A percentile compares a stretch with the other conserved stretches of the same genome.
Evolutionary conservation across 805 yeast species (phyloP).

Genomic region (Limtongia smithiae): DNA sequence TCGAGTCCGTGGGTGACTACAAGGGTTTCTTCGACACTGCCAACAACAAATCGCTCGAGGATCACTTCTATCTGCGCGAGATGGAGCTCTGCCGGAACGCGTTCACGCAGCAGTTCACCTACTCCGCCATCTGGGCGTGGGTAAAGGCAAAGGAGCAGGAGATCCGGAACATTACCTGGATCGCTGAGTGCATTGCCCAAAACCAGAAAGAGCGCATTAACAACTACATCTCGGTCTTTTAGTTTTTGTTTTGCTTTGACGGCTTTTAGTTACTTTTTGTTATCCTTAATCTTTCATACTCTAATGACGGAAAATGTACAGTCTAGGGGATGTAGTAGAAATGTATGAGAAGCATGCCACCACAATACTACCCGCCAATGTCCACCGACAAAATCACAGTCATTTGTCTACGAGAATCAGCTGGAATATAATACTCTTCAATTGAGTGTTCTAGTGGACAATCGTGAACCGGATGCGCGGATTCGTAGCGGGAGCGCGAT

Average conservation of each 20-base stretch:
- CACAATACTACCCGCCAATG: too few relatives aligned
- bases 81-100: slow-evolving; percentile 91
- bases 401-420: too few relatives aligned
- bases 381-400: too few relatives aligned
- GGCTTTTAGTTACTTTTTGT: neutral
- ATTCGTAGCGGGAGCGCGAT: too few relatives aligned
- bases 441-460: too few relatives aligned
- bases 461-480: too few relatives aligned
- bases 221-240: slow-evolving; percentile 84
- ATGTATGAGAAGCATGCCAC: too few relatives aligned
- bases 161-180: slow-evolving; percentile 97
- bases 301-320: too few relatives aligned
- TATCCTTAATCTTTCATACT: neutral
- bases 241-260: slow-evolving; percentile 17
- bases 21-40: slow-evolving; percentile 44
- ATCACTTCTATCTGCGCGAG: slow-evolving; percentile 87
- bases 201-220: slow-evolving; percentile 92
- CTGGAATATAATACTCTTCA: too few relatives aligned
- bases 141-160: slow-evolving; percentile 94
- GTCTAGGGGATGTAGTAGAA: too few relatives aligned
- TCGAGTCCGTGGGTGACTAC: slow-evolving; percentile 32
- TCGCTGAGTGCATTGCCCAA: slow-evolving; percentile 98
- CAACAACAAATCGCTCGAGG: slow-evolving; percentile 68
- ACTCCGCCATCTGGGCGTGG: slow-evolving; percentile 94
- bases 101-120: slow-evolving; percentile 84